phyloP scores from a whole-genome alignment of 306 rosid genomes.

The Sechiopsis laciniata region DNA sequence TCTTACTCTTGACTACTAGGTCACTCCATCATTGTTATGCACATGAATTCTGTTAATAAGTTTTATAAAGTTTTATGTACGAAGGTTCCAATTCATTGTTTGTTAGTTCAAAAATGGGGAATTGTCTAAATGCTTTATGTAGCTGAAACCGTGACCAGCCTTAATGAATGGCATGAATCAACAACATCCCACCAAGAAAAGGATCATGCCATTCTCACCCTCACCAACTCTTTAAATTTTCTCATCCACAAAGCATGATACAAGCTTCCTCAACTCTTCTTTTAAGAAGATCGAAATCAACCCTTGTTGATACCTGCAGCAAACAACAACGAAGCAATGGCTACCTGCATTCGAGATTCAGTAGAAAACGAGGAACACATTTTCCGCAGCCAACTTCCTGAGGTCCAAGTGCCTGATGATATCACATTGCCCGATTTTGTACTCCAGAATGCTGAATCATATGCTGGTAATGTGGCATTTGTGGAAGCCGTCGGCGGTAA shows the following conservation, averaged over 20 bases:
- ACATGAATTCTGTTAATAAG: too few relatives aligned
- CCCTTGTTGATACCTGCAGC: neutral
- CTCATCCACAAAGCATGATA: slow-evolving; percentile 24
- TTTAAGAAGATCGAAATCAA: slow-evolving; percentile 17
- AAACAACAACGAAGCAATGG: slow-evolving; percentile 20
- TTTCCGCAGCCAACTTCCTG: slow-evolving; percentile 44
- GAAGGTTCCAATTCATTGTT: neutral
- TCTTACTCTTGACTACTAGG: too few relatives aligned
- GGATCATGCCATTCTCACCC: slow-evolving; percentile 17
- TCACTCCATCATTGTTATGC: too few relatives aligned
- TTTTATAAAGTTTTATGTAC: too few relatives aligned
- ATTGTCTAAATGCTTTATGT: neutral
- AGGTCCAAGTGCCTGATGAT: slow-evolving; percentile 57
- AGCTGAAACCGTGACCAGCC: neutral
- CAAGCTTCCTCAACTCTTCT: slow-evolving; percentile 11
- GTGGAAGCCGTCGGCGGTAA: slow-evolving; percentile 77
- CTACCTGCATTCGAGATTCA: slow-evolving; percentile 25
- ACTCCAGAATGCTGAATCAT: slow-evolving; percentile 53
- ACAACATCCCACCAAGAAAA: slow-evolving; percentile 21
- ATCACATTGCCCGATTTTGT: slow-evolving; percentile 75
- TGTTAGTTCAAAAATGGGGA: neutral
- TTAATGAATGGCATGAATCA: slow-evolving; percentile 22
- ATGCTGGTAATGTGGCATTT: slow-evolving; percentile 67
- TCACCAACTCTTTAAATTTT: neutral
- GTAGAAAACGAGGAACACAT: slow-evolving; percentile 43